Evolutionary conservation across 139 green algal genomes (phyloP).

Genomic region (Pleodorina starrii): DNA sequence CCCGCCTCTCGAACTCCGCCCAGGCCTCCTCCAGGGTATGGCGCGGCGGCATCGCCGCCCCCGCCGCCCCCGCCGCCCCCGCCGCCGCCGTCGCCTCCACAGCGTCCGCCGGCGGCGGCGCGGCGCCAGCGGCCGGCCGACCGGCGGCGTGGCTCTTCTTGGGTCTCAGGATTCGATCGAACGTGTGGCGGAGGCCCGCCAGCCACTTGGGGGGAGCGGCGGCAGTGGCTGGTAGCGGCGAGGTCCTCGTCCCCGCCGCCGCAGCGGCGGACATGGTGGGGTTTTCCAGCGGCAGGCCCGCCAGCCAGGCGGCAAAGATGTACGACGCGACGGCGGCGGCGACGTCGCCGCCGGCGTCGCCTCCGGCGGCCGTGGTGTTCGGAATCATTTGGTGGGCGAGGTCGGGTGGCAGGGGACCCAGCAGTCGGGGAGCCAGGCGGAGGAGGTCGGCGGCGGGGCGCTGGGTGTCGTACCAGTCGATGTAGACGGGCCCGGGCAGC

Average conservation of each 20-base stretch:
- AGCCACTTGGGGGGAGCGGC: too few relatives aligned
- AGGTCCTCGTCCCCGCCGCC: neutral
- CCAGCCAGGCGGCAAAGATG: conserved; percentile 20
- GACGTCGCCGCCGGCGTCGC: neutral
- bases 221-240: neutral
- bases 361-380: too few relatives aligned
- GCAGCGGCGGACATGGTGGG: neutral
- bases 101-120: too few relatives aligned
- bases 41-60: too few relatives aligned
- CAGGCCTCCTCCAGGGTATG: neutral
- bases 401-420: conserved; percentile 15
- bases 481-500: neutral
- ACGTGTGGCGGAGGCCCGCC: too few relatives aligned
- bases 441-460: neutral
- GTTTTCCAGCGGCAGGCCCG: conserved; percentile 7
- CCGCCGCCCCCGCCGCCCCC: neutral
- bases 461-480: neutral
- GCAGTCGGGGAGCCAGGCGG: neutral
- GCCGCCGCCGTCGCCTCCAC: neutral
- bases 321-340: neutral
- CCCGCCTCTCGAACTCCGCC: neutral
- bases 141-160: too few relatives aligned
- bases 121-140: too few relatives aligned
- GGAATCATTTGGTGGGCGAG: too few relatives aligned
- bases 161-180: too few relatives aligned